These are phyloP conservation scores for Sutorius eximius DNA, from an alignment of 1,284 basidiomycete species.

Conservation along the genomic window DNA sequence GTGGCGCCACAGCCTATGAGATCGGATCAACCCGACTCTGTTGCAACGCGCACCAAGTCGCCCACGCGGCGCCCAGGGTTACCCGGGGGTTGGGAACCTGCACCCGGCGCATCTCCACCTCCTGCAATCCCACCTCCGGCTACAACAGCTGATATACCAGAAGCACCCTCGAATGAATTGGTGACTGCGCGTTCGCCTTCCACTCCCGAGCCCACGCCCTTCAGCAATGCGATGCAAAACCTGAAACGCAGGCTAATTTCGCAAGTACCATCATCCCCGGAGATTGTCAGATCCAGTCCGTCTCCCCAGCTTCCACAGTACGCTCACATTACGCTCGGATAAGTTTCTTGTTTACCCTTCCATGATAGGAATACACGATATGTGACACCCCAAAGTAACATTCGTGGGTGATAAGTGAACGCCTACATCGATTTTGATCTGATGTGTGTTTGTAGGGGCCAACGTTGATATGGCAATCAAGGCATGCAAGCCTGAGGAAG, in stretches of 20 bases:
- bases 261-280: conserved; percentile 23
- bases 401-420: conserved; percentile 45
- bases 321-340: neutral
- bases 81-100: conserved; percentile 26
- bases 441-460: conserved; percentile 42
- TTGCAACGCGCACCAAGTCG: conserved; percentile 21
- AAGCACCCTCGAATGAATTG: conserved; percentile 7
- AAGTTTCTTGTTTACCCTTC: neutral
- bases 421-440: neutral
- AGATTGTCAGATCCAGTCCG: conserved; percentile 15
- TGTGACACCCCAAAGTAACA: conserved; percentile 61
- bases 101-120: conserved; percentile 12
- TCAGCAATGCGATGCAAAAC: conserved; percentile 27
- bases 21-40: neutral
- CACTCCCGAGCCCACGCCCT: conserved; percentile 11
- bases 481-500: conserved; percentile 72
- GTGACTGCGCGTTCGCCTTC: conserved; percentile 4
- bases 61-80: conserved; percentile 20
- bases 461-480: conserved; percentile 78
- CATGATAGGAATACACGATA: conserved; percentile 24
- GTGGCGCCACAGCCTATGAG: conserved; percentile 15
- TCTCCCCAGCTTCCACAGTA: conserved; percentile 26
- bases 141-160: conserved; percentile 1
- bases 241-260: conserved; percentile 32
- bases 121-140: neutral